Conservation (phyloP, 2,329 filamentous ascomycete genomes). For the Lachnellula occidentalis region DNA sequence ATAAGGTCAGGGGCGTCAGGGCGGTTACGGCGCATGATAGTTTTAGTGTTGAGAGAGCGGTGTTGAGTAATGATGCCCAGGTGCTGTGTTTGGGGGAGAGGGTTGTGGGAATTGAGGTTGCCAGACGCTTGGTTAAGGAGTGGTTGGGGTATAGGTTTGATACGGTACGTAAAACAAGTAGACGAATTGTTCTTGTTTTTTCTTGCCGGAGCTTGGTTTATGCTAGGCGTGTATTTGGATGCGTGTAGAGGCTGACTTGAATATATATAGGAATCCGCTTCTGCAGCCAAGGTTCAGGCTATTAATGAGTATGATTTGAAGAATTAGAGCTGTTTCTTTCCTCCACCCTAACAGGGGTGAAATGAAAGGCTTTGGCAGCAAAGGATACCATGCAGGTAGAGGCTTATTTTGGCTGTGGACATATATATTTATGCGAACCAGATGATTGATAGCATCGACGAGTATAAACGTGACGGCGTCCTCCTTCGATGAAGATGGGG, state of each 20-base stretch:
- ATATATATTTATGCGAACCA: too few relatives aligned
- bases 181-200: too few relatives aligned
- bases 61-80: conserved; percentile 81
- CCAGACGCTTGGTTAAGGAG: conserved; percentile 69
- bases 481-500: too few relatives aligned
- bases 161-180: conserved; percentile 26
- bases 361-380: too few relatives aligned
- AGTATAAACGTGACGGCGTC: too few relatives aligned
- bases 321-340: conserved; percentile 3
- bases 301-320: conserved; percentile 24
- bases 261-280: conserved; percentile 13
- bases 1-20: conserved; percentile 77
- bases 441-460: too few relatives aligned
- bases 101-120: conserved; percentile 75
- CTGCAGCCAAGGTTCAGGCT: conserved; percentile 22
- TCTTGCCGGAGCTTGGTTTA: not conserved
- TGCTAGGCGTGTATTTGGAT: not conserved
- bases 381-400: too few relatives aligned
- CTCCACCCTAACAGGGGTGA: too few relatives aligned
- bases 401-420: too few relatives aligned
- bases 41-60: conserved; percentile 74
- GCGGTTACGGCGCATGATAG: conserved; percentile 88
- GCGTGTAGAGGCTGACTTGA: not conserved
- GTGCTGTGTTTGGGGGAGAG: conserved; percentile 82
- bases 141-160: conserved; percentile 85